phyloP scores from a whole-genome alignment of 129 eudicot genomes.

The Centaurea solstitialis region DNA sequence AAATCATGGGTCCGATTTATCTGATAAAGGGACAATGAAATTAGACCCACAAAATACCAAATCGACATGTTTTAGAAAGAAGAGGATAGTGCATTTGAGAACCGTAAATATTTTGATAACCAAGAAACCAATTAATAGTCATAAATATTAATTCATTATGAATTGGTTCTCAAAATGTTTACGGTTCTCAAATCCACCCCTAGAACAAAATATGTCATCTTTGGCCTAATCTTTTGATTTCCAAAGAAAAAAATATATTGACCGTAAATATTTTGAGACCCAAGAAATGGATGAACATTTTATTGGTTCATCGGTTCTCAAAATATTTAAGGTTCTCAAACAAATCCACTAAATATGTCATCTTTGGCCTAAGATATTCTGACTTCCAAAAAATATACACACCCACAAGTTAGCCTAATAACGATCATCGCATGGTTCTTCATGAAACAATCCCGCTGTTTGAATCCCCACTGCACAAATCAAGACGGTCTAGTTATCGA shows the following conservation, averaged over 20 bases:
- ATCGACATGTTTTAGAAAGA: neutral
- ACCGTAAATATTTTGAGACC: too few relatives aligned
- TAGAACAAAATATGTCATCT: neutral
- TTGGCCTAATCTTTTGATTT: neutral
- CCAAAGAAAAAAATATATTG: neutral
- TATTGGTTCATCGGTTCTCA: neutral
- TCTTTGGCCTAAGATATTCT: neutral
- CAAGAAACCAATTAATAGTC: neutral
- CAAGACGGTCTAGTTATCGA: neutral
- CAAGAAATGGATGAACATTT: neutral
- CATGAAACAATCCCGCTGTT: constrained; percentile 87
- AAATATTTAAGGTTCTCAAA: neutral
- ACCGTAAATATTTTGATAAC: neutral
- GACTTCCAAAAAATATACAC: constrained; percentile 17
- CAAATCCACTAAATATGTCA: neutral
- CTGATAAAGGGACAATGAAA: neutral
- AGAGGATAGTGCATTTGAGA: neutral
- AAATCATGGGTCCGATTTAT: neutral
- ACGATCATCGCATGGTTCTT: constrained; percentile 83
- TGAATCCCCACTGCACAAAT: constrained; percentile 81
- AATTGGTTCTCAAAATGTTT: neutral
- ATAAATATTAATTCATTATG: neutral
- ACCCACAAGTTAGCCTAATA: constrained; percentile 85
- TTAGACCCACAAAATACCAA: neutral
- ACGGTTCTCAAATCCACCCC: neutral